Percentiles rank a stretch among this genome's conserved stretches.
Conservation (phyloP, 148 eudicot species). For the Spergularia marina region DNA sequence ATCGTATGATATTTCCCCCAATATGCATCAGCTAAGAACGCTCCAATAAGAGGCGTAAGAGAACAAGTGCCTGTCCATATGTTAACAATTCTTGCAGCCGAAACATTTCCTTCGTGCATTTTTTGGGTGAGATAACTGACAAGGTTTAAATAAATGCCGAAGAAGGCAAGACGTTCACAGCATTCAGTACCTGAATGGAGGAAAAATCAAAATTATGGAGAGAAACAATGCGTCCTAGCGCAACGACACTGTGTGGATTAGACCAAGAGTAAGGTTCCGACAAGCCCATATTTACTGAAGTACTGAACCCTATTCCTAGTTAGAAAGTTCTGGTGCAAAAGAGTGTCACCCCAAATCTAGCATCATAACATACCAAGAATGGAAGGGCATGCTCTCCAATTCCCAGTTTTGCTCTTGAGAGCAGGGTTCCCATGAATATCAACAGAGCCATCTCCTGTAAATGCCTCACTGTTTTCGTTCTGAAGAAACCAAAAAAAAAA, state of each 20-base stretch:
- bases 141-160: conserved; percentile 70
- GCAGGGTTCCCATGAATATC: conserved; percentile 70
- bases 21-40: conserved; percentile 65
- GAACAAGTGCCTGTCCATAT: conserved; percentile 85
- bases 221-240: background rate
- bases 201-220: background rate
- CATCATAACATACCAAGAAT: conserved; percentile 52
- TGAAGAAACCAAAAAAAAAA: background rate
- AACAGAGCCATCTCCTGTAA: conserved; percentile 80
- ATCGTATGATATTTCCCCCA: conserved; percentile 96
- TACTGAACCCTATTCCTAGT: background rate
- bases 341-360: background rate
- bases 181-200: conserved; percentile 64
- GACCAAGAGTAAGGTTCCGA: background rate
- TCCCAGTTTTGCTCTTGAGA: conserved; percentile 67
- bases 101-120: conserved; percentile 69
- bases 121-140: conserved; percentile 62
- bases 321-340: background rate
- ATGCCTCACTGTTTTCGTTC: conserved; percentile 11
- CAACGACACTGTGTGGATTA: background rate
- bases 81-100: conserved; percentile 73
- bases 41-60: conserved; percentile 72
- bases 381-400: conserved; percentile 82
- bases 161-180: conserved; percentile 80
- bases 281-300: background rate